Evolutionary conservation across 345 rosid genomes (phyloP).

Genomic region (Alliaria petiolata): DNA sequence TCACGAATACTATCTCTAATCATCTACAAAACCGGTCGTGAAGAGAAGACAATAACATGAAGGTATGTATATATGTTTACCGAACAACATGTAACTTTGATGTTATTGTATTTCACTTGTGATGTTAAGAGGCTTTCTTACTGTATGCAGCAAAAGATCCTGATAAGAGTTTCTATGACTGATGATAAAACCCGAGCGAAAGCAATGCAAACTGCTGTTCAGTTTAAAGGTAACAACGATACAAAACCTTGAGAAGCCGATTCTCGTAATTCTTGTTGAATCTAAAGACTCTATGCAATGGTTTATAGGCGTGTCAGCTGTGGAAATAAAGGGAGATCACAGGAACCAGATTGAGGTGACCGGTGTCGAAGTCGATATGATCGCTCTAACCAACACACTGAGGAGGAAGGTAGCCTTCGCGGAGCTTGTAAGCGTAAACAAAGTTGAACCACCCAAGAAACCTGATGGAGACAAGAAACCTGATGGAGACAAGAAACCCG

Average conservation of each 20-base stretch:
- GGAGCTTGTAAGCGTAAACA: slow-evolving; percentile 30
- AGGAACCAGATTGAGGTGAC: slow-evolving; percentile 33
- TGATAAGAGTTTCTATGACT: slow-evolving; percentile 27
- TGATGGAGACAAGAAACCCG: slow-evolving; percentile 1
- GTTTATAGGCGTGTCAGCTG: slow-evolving; percentile 22
- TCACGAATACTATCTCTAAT: background rate
- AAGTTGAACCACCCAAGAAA: slow-evolving; percentile 35
- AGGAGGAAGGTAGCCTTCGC: slow-evolving; percentile 29
- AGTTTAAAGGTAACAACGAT: slow-evolving; percentile 20
- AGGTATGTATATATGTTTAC: slow-evolving; percentile 18
- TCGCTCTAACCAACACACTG: slow-evolving; percentile 16
- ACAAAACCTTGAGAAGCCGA: background rate
- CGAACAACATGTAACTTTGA: background rate
- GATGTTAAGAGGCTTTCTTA: background rate
- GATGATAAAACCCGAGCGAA: slow-evolving; percentile 31
- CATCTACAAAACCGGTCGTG: background rate
- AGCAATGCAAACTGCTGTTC: slow-evolving; percentile 6
- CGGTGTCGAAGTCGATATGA: slow-evolving; percentile 33
- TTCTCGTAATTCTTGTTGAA: background rate
- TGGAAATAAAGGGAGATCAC: slow-evolving; percentile 35
- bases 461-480: slow-evolving; percentile 16
- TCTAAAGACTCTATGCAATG: background rate
- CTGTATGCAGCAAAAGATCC: slow-evolving; percentile 34
- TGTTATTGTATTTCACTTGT: background rate
- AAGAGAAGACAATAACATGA: slow-evolving; percentile 28